These are phyloP conservation scores for Acacia confusa DNA, from an alignment of 306 rosid genomes.

Conservation along the genomic window DNA sequence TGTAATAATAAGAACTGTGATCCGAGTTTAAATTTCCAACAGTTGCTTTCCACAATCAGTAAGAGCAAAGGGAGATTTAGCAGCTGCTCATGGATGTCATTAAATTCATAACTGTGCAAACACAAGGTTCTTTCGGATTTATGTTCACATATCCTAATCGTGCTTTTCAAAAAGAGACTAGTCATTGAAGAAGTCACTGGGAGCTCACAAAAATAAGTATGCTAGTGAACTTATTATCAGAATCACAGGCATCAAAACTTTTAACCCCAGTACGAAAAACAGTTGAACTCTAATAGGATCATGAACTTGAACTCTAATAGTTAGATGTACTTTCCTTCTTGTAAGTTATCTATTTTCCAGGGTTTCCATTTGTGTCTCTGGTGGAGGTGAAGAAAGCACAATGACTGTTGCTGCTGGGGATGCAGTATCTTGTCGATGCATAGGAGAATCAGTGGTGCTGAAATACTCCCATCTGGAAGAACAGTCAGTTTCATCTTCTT, in stretches of 20 bases:
- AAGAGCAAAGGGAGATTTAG: neutral
- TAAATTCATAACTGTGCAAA: neutral
- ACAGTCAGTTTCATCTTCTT: conserved; percentile 18
- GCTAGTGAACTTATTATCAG: neutral
- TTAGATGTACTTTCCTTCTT: neutral
- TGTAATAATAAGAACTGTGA: neutral
- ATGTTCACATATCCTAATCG: neutral
- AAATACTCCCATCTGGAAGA: conserved; percentile 14
- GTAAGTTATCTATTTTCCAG: conserved; percentile 17
- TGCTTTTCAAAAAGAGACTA: neutral
- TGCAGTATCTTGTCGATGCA: conserved; percentile 11
- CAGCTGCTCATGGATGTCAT: neutral
- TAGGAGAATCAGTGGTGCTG: neutral
- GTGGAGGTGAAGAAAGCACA: conserved; percentile 25
- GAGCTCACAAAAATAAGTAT: neutral
- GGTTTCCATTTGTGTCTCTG: neutral
- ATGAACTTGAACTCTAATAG: neutral
- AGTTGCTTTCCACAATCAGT: neutral
- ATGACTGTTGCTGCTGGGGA: conserved; percentile 27
- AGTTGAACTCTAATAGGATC: too few species aligned
- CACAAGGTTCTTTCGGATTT: neutral
- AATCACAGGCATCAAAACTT: neutral
- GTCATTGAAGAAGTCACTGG: neutral
- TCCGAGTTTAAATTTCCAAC: neutral
- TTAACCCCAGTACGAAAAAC: neutral